Base-by-base conservation (phyloP, 2,329 filamentous ascomycete genomes). In the Cercospora canescens region DNA sequence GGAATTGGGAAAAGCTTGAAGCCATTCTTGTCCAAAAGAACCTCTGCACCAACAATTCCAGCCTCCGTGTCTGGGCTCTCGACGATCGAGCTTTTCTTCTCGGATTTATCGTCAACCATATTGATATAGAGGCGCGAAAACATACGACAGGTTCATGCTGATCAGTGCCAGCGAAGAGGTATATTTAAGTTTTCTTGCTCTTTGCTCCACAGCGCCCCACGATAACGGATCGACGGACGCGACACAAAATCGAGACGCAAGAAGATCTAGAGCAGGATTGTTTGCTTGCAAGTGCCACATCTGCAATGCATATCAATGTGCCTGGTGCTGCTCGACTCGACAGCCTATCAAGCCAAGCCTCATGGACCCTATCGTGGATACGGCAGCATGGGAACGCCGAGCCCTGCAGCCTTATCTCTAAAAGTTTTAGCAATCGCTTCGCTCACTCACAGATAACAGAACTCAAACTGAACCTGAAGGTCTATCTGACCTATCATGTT, bases 11-110 rank as follows among this genome's bases (percentile, higher is more conserved):
- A 69, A 7, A 69, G 58, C 12, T 64, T 56, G 54, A 62, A 60
- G 39, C 67, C 67, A 66, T 69, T 63, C 57, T 64, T 67, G 63
- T 69, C 67, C 16, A 67, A 37, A 14, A 67, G 60, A 2, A 66
- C 54, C 32, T 66, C 65, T n/a, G 65, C 63, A 9, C 52, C 39
- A 24, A 67, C 45, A 21, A 60, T 48, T 6, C 64, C 67, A 16
- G 59, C 54, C 34, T 69, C 64, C 16, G 63, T 61, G 24, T 69
- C 62, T 32, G 61, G 56, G 14, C 37, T 30, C 12, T 61, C 65
- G 30, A 54, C 58, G n/a, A 54, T 21, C 8, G 61, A 16, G 35
- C 26, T n/a, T n/a, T 64, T 67, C 62, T 67, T 67, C 56, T 67
- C 65, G 14, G 61, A 67, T 14, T 63, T 21, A 21, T 52, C 34